Conservation (phyloP, 768 basidiomycete genomes). For the Glaciozyma antarctica region DNA sequence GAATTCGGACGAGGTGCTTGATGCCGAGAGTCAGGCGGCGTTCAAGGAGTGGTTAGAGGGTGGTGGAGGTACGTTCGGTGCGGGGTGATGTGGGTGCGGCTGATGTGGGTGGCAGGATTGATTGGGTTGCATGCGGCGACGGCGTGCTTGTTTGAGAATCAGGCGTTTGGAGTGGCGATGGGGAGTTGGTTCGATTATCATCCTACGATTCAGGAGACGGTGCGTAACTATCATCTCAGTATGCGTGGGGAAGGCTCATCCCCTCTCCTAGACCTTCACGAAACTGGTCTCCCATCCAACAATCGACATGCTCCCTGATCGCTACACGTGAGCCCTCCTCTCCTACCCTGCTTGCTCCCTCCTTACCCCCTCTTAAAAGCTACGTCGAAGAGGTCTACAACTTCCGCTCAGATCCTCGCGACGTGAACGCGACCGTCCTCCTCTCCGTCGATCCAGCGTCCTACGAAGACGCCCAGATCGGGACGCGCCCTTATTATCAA, state of each 20-base stretch:
- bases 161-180: conserved; percentile 38
- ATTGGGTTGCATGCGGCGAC: conserved; percentile 40
- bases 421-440: conserved; percentile 38
- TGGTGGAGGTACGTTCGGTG: conserved; percentile 32
- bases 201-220: conserved; percentile 39
- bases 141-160: conserved; percentile 38
- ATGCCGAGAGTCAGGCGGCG: conserved; percentile 33
- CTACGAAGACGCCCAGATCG: conserved; percentile 29
- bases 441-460: conserved; percentile 39
- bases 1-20: conserved; percentile 36
- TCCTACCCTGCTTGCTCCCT: background rate
- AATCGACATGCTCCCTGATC: conserved; percentile 38
- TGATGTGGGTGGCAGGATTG: conserved; percentile 19
- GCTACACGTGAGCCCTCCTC: conserved; percentile 36
- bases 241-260: background rate
- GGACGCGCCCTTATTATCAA: conserved; percentile 15
- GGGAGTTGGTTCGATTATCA: conserved; percentile 43
- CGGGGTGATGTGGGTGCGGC: too few relatives aligned
- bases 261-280: background rate
- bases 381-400: conserved; percentile 41
- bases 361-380: background rate
- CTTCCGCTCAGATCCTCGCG: conserved; percentile 40
- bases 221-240: conserved; percentile 18
- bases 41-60: conserved; percentile 38
- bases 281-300: conserved; percentile 38